Evolutionary conservation across 108 stramenopile genomes (phyloP).

Genomic region (Skeletonema marinoi): DNA sequence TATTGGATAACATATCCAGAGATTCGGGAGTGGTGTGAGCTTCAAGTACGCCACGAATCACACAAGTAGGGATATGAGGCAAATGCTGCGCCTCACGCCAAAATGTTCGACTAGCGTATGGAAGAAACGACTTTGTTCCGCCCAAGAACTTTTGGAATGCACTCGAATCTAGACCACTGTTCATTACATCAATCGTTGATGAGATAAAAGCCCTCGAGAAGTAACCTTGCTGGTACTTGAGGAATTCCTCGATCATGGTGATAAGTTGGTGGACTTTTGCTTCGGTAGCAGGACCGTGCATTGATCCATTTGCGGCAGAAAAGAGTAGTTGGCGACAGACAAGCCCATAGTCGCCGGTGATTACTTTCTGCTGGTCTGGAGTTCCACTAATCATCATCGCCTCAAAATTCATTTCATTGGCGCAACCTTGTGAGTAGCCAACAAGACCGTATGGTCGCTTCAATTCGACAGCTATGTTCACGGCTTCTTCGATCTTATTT

Average conservation of each 20-base stretch:
- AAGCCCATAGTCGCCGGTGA: slow-evolving; percentile 53
- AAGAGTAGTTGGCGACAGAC: slow-evolving; percentile 85
- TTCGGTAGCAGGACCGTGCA: slow-evolving; percentile 83
- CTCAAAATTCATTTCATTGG: slow-evolving; percentile 85
- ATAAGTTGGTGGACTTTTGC: slow-evolving; percentile 81
- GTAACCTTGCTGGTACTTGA: slow-evolving; percentile 92
- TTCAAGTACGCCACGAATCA: slow-evolving; percentile 81
- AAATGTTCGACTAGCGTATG: slow-evolving; percentile 76
- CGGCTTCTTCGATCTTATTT: slow-evolving; percentile 71
- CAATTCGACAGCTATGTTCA: slow-evolving; percentile 41
- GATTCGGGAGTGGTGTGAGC: slow-evolving; percentile 87
- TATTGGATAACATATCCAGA: slow-evolving; percentile 80
- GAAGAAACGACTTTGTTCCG: slow-evolving; percentile 74
- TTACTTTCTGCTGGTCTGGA: slow-evolving; percentile 69
- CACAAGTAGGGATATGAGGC: slow-evolving; percentile 81
- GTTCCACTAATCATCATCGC: slow-evolving; percentile 70
- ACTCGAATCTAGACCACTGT: slow-evolving; percentile 69
- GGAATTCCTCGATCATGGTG: slow-evolving; percentile 82
- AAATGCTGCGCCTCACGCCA: slow-evolving; percentile 90
- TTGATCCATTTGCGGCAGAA: slow-evolving; percentile 87
- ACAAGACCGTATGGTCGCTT: slow-evolving; percentile 74
- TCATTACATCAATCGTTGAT: slow-evolving; percentile 65
- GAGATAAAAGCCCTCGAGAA: slow-evolving; percentile 80
- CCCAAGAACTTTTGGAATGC: slow-evolving; percentile 87
- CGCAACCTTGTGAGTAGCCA: slow-evolving; percentile 90